Evolutionary conservation across 2,329 filamentous ascomycete genomes (phyloP).

Genomic region (Colletotrichum falcatum): DNA sequence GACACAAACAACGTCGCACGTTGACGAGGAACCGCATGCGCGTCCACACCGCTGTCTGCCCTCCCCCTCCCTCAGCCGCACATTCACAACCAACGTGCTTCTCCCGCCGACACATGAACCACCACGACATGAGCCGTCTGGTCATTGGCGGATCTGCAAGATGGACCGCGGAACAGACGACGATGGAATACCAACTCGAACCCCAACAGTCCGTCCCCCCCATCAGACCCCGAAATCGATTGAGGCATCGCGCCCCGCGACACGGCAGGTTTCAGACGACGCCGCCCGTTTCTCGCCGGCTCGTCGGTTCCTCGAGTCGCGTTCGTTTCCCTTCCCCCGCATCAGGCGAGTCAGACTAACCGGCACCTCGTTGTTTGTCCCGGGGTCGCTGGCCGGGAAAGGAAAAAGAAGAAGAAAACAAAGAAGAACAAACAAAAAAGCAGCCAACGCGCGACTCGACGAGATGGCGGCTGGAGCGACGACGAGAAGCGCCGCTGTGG

Average conservation of each 20-base stretch:
- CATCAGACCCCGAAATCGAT: background rate
- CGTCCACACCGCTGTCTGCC: too few species aligned
- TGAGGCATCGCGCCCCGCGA: background rate
- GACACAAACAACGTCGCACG: background rate
- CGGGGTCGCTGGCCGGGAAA: background rate
- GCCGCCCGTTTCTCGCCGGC: too few species aligned
- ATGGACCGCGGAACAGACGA: background rate
- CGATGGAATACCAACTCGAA: background rate
- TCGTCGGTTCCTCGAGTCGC: background rate
- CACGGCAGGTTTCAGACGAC: background rate
- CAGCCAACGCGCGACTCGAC: background rate
- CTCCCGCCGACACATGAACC: too few species aligned
- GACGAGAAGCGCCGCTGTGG: background rate
- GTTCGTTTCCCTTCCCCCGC: too few species aligned
- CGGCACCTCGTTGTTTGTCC: too few species aligned
- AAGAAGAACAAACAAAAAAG: too few species aligned
- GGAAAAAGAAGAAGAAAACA: too few species aligned
- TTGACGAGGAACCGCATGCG: background rate
- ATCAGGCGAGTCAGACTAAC: background rate
- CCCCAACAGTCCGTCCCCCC: background rate
- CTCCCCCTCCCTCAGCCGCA: too few species aligned
- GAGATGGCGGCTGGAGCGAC: background rate
- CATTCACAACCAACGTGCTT: background rate
- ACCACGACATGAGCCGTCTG: too few species aligned
- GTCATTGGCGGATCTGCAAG: too few species aligned